Evolutionary conservation across 2,329 filamentous ascomycete genomes (phyloP), one percentile per base, ranked within the genome.

Genomic region (Fusarium tanahbumbuense): DNA sequence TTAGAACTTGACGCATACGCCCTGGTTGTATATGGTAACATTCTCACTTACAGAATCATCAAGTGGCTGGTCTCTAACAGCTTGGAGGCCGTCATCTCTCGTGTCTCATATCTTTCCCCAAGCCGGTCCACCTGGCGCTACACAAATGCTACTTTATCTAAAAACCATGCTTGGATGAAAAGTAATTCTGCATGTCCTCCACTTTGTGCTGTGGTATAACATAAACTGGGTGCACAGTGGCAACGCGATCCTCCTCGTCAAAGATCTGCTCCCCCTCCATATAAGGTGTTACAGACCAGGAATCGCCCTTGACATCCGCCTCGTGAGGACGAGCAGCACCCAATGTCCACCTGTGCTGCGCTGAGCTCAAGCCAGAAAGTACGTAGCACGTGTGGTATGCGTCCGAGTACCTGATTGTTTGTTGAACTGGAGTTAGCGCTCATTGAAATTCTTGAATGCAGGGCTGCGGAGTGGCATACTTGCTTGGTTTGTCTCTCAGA

Each of bases 311-410:
- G 76, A 73, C 76, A 77, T 77, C 76, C 58, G 72, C 68, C 48
- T 74, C 76, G 32, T 80, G 77, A 52, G 76, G 63, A 47, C 80
- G 79, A 67, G 76, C 71, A 59, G 72, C 58, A 44, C 69, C 76
- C 73, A 88, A 80, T 67, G 82, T 79, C 87, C 86, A 89, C 74
- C 85, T 83, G 78, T 97, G 88, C 81, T 97, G 93, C 25, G 91
- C 91, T 56, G 90, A 91, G 78, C 93, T 96, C 71, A 98, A 84
- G 8, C 95, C 95, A 23, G 92, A 90, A 22, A 98, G 87, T 30
- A 94, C 93, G 81, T 98, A 98, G 82, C 93, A 96, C 46, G 93
- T 93, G 81, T 98, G 95, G 76, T 98, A 98, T 50, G 92, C 91
- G 82, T 98, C 95, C 7, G 94, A 90, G 65, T 86, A 85, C 75